Base-by-base conservation (phyloP, 306 rosid species). In the Neltuma alba region DNA sequence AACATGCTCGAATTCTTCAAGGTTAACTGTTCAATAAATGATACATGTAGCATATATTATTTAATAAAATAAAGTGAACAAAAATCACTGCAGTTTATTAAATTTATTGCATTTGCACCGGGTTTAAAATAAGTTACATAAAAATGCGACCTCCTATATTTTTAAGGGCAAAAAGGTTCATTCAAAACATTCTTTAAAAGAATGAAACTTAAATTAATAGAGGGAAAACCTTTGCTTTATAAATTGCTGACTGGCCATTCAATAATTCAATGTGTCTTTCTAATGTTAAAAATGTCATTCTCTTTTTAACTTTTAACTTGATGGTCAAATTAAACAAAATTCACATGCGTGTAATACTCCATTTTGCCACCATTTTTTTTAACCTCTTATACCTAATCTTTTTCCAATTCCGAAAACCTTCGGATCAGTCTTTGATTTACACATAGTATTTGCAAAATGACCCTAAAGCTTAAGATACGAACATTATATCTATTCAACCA, bases 401-500 rank as follows among this genome's bases (percentile, higher is more conserved):
- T 67, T 57, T 45, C 31, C 6, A 54, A 20, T 27, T 41, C 20
- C 28, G 41, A 42, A 66, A 66, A 57, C 63, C 50, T 67, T 74
- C 16, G 54, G 54, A 47, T 5, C 6, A 15, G n/a, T 16, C 21
- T 47, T 45, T 45, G 4, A 45, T 45, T 16, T 47, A 47, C 21
- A 47, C 54, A 1, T 16, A 16, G 16, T 5, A 16, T 47, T 47
- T 16, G 10, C 25, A 67, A 60, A 70, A 71, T 77, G 78, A 71
- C 75, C 79, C 63, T 77, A 68, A 38, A 60, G 42, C 68, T 70
- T 16, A 28, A 82, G 25, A 67, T 42, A 58, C 20, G 42, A 58
- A 18, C 57, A 36, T 37, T 47, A 1, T 23, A 42, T 44, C 16
- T 21, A 70, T 13, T 50, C 9, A 36, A 60, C 61, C 47, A 12